Conservation (phyloP, 2,329 filamentous ascomycete species). For the Trichoderma atrobrunneum region DNA sequence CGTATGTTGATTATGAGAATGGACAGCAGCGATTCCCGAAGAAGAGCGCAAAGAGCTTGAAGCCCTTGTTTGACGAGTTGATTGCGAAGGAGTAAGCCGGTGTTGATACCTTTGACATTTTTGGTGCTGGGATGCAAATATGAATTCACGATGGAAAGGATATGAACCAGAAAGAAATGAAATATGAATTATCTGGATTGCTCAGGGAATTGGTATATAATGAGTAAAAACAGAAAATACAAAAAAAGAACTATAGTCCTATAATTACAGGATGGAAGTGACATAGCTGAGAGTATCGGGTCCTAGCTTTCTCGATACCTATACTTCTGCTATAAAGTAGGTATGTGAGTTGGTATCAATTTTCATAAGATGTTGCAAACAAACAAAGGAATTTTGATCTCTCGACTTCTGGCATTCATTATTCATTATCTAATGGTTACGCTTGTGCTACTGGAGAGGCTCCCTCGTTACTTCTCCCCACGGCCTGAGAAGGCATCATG, state of each 20-base stretch:
- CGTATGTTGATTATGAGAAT: constrained; percentile 77
- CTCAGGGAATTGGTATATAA: not conserved
- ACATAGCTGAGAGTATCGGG: not conserved
- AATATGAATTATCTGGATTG: not conserved
- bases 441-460: not conserved
- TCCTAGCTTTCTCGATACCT: not conserved
- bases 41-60: constrained; percentile 74
- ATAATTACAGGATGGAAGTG: not conserved
- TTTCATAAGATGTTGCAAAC: not conserved
- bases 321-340: not conserved
- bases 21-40: constrained; percentile 79
- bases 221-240: not conserved
- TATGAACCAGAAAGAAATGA: not conserved
- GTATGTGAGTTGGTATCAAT: not conserved
- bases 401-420: not conserved
- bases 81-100: constrained; percentile 48
- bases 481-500: not conserved
- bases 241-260: not conserved
- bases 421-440: not conserved
- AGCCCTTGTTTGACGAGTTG: constrained; percentile 66
- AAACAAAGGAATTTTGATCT: not conserved
- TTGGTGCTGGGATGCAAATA: not conserved
- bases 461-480: not conserved
- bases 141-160: not conserved
- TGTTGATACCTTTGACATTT: not conserved